These are phyloP conservation scores for Sordariomycetes sp. DNA, from an alignment of 2,329 filamentous ascomycete species.

Conservation along the genomic window DNA sequence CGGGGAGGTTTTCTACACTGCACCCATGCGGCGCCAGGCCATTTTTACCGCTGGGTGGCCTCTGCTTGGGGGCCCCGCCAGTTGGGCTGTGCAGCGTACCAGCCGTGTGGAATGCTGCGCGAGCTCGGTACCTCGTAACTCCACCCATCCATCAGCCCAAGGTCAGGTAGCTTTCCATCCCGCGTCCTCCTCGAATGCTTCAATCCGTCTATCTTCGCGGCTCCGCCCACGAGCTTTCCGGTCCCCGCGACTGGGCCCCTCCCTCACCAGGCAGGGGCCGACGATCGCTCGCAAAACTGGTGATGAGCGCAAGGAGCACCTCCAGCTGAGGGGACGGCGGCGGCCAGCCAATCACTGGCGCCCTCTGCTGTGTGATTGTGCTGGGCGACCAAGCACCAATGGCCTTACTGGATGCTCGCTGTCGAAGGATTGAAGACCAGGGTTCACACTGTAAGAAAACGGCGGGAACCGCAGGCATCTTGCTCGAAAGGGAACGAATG, in stretches of 20 bases:
- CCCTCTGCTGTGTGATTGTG: background rate
- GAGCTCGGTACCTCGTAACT: background rate
- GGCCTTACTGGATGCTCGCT: background rate
- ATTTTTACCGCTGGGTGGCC: background rate
- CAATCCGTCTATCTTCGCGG: background rate
- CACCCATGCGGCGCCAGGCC: too few relatives aligned
- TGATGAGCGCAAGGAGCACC: background rate
- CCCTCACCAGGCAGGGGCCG: background rate
- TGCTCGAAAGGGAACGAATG: background rate
- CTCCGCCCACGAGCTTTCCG: background rate
- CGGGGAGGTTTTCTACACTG: conserved; percentile 7
- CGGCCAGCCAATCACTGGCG: background rate
- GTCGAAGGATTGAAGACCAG: background rate
- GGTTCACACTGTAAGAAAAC: background rate
- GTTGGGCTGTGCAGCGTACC: background rate
- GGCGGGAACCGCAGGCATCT: background rate
- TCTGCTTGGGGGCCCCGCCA: background rate
- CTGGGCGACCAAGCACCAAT: background rate
- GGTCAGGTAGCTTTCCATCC: background rate
- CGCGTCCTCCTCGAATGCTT: background rate
- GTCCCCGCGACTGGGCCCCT: background rate
- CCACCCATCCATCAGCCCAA: background rate
- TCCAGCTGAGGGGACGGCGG: background rate
- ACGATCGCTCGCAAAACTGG: background rate
- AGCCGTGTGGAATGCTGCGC: background rate